A percentile compares a stretch with the other conserved stretches of the same genome.
Conservation (phyloP, 345 rosid genomes). For the Excoecaria agallocha region DNA sequence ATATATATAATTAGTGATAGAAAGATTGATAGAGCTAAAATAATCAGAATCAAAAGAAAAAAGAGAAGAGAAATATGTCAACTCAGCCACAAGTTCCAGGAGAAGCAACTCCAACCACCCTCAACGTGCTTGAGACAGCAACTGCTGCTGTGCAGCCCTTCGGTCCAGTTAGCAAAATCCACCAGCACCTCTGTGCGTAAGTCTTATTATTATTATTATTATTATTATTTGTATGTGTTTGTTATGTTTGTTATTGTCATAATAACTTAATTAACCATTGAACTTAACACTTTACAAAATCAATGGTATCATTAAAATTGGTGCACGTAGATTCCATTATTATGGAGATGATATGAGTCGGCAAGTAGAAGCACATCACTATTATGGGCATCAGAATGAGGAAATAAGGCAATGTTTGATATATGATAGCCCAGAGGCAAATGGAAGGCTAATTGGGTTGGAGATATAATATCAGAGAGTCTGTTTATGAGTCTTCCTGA, state of each 20-base stretch:
- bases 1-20: no score
- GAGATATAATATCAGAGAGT: conserved; percentile 69
- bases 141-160: conserved; percentile 62
- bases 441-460: conserved; percentile 63
- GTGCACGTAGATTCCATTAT: conserved; percentile 53
- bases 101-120: conserved; percentile 44
- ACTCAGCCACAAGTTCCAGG: conserved; percentile 55
- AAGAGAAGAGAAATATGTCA: conserved; percentile 22
- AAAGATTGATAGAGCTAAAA: not conserved
- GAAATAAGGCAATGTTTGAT: conserved; percentile 84
- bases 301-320: no score
- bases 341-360: conserved; percentile 71
- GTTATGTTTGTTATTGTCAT: no score
- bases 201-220: not conserved
- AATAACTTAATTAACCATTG: no score
- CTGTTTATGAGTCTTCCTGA: conserved; percentile 64
- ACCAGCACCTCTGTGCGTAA: conserved; percentile 91
- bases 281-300: no score
- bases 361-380: conserved; percentile 82
- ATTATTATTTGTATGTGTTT: not conserved
- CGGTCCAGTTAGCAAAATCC: conserved; percentile 59
- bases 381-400: conserved; percentile 71
- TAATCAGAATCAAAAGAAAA: not conserved
- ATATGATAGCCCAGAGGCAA: conserved; percentile 48
- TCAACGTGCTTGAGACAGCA: conserved; percentile 59